phyloP scores from a whole-genome alignment of 306 rosid genomes.

The Cicer judaicum region DNA sequence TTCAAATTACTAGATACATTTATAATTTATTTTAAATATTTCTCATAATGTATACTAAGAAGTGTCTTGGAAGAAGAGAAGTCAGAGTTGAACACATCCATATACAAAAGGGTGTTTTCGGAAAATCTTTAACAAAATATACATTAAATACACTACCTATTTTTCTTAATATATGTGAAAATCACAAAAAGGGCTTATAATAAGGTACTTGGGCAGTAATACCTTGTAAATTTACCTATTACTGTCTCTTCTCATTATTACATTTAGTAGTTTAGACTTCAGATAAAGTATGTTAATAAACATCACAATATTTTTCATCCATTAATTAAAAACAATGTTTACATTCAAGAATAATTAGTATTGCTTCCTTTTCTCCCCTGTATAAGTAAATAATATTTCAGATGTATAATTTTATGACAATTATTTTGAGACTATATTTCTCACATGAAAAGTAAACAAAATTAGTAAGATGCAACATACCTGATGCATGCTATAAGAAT shows the following conservation, averaged over 20 bases:
- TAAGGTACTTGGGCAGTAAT: background rate
- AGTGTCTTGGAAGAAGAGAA: no score
- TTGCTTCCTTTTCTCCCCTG: background rate
- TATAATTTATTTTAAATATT: no score
- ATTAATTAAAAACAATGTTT: constrained; percentile 5
- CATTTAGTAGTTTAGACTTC: background rate
- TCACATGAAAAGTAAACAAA: constrained; percentile 6
- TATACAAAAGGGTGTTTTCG: no score
- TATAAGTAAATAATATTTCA: constrained; percentile 11
- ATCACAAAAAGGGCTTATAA: no score
- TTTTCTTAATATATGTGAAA: no score
- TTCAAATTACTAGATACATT: no score
- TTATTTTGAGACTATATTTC: background rate
- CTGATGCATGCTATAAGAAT: constrained; percentile 64
- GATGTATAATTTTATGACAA: constrained; percentile 15
- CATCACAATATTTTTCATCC: constrained; percentile 17
- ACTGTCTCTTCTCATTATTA: background rate
- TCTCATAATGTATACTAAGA: no score
- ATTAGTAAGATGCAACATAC: constrained; percentile 43
- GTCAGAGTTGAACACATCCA: no score
- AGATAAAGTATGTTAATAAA: background rate
- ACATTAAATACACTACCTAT: no score
- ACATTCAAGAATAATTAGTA: constrained; percentile 17
- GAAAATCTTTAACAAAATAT: no score
- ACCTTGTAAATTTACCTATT: constrained; percentile 14